A percentile compares a stretch with the other conserved stretches of the same genome.
Conservation (phyloP, 805 yeast genomes). For the Limtongozyma cylindracea region DNA sequence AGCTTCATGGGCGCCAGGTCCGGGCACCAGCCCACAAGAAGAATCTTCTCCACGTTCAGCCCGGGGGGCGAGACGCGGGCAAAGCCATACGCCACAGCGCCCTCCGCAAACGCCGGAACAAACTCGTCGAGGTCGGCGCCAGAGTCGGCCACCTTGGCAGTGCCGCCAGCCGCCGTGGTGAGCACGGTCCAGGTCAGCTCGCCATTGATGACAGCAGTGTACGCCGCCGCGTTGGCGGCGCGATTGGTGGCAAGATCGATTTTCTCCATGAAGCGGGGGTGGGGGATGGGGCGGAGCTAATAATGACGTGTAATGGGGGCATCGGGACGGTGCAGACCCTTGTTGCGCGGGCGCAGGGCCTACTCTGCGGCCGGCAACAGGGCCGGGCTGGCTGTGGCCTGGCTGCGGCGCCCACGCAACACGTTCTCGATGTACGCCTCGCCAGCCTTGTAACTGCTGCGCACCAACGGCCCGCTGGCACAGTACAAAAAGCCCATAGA, state of each 20-base stretch:
- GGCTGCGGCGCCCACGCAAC: too few species aligned
- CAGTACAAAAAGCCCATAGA: slow-evolving; percentile 87
- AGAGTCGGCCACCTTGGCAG: slow-evolving; percentile 16
- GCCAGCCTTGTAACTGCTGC: slow-evolving; percentile 96
- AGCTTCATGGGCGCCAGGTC: slow-evolving; percentile 73
- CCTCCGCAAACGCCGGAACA: slow-evolving; percentile 36
- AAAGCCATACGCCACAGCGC: slow-evolving; percentile 75
- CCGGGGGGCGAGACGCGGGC: slow-evolving; percentile 76
- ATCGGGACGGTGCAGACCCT: too few species aligned
- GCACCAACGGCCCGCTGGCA: slow-evolving; percentile 91
- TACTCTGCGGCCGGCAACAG: too few species aligned
- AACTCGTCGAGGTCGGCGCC: slow-evolving; percentile 10
- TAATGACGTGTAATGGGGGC: too few species aligned
- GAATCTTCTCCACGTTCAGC: slow-evolving; percentile 67
- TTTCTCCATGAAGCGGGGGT: too few species aligned
- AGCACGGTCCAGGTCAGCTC: slow-evolving; percentile 54
- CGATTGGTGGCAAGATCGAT: slow-evolving; percentile 44
- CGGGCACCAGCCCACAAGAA: slow-evolving; percentile 91
- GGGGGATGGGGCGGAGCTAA: too few species aligned
- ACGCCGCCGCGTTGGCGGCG: slow-evolving; percentile 45
- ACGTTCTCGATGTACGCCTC: slow-evolving; percentile 93
- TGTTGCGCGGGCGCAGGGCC: too few species aligned
- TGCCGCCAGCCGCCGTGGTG: slow-evolving; percentile 36
- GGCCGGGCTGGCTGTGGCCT: too few species aligned
- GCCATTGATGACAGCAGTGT: slow-evolving; percentile 57